Conservation (phyloP, 164 flowering plant genomes). For the Magnolia kwangsiensis region DNA sequence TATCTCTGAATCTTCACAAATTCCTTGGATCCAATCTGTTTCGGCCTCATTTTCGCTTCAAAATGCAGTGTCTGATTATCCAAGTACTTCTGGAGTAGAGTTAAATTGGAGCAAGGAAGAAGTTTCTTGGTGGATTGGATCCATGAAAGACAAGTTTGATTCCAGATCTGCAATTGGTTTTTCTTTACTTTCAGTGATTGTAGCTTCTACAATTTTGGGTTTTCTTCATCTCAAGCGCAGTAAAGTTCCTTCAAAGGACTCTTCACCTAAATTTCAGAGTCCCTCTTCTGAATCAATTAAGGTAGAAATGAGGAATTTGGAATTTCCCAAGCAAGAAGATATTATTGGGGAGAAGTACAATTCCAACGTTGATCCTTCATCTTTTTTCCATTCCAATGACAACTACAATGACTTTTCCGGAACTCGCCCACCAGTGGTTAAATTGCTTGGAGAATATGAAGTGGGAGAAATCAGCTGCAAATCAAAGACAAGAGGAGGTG, state of each 20-base stretch:
- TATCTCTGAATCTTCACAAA: constrained; percentile 4
- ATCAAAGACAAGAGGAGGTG: not conserved
- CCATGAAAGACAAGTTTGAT: not conserved
- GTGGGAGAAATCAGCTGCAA: not conserved
- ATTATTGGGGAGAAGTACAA: not conserved
- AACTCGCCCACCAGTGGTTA: not conserved
- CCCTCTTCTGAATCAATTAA: not conserved
- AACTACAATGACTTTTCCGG: not conserved
- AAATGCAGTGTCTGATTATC: not conserved
- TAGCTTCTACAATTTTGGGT: not conserved
- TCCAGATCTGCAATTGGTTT: not conserved
- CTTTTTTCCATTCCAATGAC: not conserved
- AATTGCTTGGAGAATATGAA: constrained; percentile 6
- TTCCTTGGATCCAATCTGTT: not conserved
- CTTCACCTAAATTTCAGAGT: not conserved
- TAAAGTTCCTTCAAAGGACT: not conserved
- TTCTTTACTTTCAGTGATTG: not conserved
- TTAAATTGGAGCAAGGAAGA: not conserved
- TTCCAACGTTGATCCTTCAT: not conserved
- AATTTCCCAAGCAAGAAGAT: not conserved
- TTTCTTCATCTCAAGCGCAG: not conserved
- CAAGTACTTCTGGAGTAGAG: not conserved
- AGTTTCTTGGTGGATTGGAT: not conserved
- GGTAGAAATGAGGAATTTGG: not conserved
- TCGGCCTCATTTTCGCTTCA: not conserved